Conservation (phyloP, 176 grass and related monocot species). For the Zizania latifolia region DNA sequence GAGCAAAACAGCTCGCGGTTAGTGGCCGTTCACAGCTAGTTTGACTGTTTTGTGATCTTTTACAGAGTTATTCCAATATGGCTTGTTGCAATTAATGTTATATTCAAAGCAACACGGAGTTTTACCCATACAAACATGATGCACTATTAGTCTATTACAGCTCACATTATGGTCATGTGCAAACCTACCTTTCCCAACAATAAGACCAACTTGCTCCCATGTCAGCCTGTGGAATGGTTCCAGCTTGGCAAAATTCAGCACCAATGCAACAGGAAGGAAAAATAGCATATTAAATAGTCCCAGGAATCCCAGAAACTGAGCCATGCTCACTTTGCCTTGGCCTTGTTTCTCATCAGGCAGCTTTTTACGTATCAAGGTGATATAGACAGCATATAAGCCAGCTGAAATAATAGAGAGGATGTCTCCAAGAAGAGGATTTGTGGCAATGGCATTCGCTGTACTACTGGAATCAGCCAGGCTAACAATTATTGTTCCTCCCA, state of each 20-base stretch:
- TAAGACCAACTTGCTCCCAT: conserved; percentile 94
- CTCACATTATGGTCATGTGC: background rate
- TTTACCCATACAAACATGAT: background rate
- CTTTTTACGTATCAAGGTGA: conserved; percentile 89
- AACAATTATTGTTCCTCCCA: conserved; percentile 92
- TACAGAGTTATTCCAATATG: background rate
- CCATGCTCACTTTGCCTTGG: conserved; percentile 87
- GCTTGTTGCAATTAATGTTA: background rate
- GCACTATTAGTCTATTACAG: background rate
- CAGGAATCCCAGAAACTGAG: conserved; percentile 92
- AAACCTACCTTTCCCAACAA: conserved; percentile 86
- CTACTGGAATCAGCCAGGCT: conserved; percentile 76
- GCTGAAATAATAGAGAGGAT: conserved; percentile 83
- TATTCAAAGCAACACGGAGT: background rate
- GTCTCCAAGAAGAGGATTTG: conserved; percentile 83
- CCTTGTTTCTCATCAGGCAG: conserved; percentile 92
- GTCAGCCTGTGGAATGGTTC: conserved; percentile 81
- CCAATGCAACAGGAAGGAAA: conserved; percentile 76
- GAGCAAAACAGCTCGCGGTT: conserved; percentile 14
- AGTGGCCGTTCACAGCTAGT: background rate
- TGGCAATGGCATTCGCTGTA: conserved; percentile 52
- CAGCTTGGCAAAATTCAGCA: conserved; percentile 77
- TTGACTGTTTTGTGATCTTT: background rate
- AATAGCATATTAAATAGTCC: conserved; percentile 86
- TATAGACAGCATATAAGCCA: conserved; percentile 78